Evolutionary conservation across 192 early-diverging fungal genomes (phyloP).

Genomic region (Chytriomyces sp.): DNA sequence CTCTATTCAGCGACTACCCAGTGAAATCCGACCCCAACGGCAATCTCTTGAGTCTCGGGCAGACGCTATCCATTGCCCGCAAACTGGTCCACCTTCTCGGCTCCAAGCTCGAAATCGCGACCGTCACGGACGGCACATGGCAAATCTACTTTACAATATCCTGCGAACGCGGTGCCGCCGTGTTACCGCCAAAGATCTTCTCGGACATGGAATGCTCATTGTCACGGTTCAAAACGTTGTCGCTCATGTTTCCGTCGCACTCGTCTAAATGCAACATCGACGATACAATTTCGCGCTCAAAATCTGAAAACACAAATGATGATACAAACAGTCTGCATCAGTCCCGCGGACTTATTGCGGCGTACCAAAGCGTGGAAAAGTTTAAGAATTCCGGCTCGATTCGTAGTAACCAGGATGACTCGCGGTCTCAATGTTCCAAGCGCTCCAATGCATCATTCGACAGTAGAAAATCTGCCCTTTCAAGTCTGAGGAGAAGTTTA

Average conservation of each 20-base stretch:
- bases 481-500: constrained; percentile 8
- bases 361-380: constrained; percentile 1
- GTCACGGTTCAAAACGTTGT: no score
- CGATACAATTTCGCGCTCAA: background rate
- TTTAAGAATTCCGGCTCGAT: background rate
- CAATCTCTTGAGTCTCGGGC: background rate
- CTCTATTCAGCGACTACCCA: background rate
- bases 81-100: background rate
- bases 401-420: background rate
- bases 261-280: background rate
- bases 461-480: background rate
- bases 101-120: background rate
- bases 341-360: no score
- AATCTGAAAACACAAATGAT: background rate
- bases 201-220: background rate
- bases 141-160: background rate
- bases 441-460: background rate
- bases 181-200: background rate
- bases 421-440: background rate
- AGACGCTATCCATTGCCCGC: constrained; percentile 1
- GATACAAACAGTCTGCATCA: background rate
- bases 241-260: background rate
- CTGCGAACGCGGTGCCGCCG: background rate
- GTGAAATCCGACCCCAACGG: background rate
- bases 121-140: background rate